Evolutionary conservation across 176 grass and related monocot species (phyloP).

Genomic region (Oryza nivara): DNA sequence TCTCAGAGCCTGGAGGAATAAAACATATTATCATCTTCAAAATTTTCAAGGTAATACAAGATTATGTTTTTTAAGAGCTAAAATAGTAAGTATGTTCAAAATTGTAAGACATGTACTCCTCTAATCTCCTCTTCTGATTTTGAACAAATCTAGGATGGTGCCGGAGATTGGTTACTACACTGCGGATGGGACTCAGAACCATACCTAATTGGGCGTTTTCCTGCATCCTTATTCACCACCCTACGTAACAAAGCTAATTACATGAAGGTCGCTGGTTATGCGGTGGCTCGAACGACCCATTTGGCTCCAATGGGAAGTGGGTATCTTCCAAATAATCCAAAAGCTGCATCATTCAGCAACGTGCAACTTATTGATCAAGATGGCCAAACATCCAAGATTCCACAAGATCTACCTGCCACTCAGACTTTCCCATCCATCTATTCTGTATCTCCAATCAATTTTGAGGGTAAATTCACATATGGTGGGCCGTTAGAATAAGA

Average conservation of each 20-base stretch:
- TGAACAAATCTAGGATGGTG: background rate
- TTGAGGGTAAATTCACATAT: background rate
- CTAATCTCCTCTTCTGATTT: background rate
- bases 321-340: background rate
- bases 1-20: background rate
- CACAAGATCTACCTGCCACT: background rate
- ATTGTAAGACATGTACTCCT: background rate
- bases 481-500: background rate
- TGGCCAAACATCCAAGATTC: background rate
- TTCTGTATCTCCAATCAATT: background rate
- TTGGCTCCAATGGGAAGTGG: slow-evolving; percentile 13
- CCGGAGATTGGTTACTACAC: background rate
- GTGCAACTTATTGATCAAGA: slow-evolving; percentile 3
- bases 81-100: background rate
- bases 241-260: background rate
- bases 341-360: slow-evolving; percentile 9
- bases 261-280: background rate
- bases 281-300: background rate
- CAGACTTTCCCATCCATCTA: background rate
- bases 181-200: slow-evolving; percentile 4
- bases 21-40: background rate
- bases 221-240: background rate
- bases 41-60: slow-evolving; percentile 5
- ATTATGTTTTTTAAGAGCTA: background rate
- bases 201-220: background rate